Evolutionary conservation across 257 asterid genomes (phyloP).

Genomic region (Ilex asprella): DNA sequence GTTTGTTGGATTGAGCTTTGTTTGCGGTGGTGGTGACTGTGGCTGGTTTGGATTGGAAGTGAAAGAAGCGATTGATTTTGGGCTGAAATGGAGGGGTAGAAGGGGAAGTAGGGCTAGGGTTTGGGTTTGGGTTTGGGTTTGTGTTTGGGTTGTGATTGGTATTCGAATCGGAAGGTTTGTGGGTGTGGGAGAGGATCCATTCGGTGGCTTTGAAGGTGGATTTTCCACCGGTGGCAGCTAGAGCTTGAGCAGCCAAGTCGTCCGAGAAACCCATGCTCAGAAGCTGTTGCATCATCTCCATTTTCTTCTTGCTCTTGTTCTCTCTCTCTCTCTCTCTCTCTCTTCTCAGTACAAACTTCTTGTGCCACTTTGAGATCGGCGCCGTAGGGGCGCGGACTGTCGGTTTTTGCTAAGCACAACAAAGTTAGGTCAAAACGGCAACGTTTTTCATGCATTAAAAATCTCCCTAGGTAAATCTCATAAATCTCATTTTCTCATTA

Average conservation of each 20-base stretch:
- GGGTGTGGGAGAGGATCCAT: conserved; percentile 46
- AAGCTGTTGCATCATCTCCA: conserved; percentile 32
- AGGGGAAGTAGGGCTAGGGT: conserved; percentile 14
- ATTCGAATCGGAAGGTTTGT: conserved; percentile 8
- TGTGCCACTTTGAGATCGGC: too few species aligned
- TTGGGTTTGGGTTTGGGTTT: conserved; percentile 1
- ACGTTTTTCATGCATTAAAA: too few species aligned
- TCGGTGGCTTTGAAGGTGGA: conserved; percentile 57
- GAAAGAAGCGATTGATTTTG: conserved; percentile 63
- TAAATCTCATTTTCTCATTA: too few species aligned
- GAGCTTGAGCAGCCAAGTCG: conserved; percentile 52
- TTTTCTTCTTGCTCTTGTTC: not conserved
- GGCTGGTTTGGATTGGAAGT: conserved; percentile 15
- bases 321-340: too few species aligned
- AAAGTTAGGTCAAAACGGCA: too few species aligned
- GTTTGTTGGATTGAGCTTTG: conserved; percentile 1
- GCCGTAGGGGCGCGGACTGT: too few species aligned
- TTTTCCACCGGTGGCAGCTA: conserved; percentile 46
- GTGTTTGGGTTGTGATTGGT: not conserved
- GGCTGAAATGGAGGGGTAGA: conserved; percentile 43
- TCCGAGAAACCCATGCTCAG: conserved; percentile 67
- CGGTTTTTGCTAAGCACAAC: too few species aligned
- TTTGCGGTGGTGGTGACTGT: too few species aligned
- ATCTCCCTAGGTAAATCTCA: too few species aligned
- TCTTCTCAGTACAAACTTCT: too few species aligned